Conservation (phyloP, 2,329 filamentous ascomycete species). For the Sporothrix luriei region DNA sequence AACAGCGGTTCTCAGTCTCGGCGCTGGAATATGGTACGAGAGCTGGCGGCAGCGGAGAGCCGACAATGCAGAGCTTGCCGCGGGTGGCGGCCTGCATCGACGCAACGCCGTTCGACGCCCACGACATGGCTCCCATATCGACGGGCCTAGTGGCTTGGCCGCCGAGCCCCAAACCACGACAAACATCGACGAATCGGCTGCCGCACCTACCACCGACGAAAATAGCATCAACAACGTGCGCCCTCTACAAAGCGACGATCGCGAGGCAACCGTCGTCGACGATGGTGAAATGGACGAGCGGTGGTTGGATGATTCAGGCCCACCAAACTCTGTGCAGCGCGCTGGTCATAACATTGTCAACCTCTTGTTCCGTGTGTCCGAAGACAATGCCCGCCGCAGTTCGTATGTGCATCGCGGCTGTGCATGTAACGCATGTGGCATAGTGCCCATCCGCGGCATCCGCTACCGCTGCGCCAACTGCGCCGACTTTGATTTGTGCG, state of each 20-base stretch:
- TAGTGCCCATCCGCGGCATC: slow-evolving; percentile 86
- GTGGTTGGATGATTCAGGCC: slow-evolving; percentile 55
- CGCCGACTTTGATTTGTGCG: slow-evolving; percentile 90
- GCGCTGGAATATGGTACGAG: slow-evolving; percentile 34
- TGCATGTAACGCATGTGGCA: slow-evolving; percentile 85
- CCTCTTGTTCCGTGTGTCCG: slow-evolving; percentile 86
- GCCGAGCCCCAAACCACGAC: slow-evolving; percentile 31
- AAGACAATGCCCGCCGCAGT: slow-evolving; percentile 85
- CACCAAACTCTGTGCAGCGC: slow-evolving; percentile 49
- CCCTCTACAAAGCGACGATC: background rate
- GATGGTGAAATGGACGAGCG: slow-evolving; percentile 50
- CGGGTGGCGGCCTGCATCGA: slow-evolving; percentile 32
- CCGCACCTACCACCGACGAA: background rate
- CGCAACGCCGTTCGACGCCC: slow-evolving; percentile 37
- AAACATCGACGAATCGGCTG: background rate
- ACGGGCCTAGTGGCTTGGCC: slow-evolving; percentile 39
- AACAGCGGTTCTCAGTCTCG: slow-evolving; percentile 32
- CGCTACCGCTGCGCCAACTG: slow-evolving; percentile 96
- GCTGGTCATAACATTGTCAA: slow-evolving; percentile 80
- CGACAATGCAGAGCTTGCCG: background rate
- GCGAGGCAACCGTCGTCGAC: slow-evolving; percentile 40
- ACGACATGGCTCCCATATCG: slow-evolving; percentile 5
- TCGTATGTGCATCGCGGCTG: slow-evolving; percentile 92
- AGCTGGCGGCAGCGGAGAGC: slow-evolving; percentile 9
- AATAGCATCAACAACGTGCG: slow-evolving; percentile 12